Conservation (phyloP, 108 stramenopile species). For the Mediolabrus comicus region DNA sequence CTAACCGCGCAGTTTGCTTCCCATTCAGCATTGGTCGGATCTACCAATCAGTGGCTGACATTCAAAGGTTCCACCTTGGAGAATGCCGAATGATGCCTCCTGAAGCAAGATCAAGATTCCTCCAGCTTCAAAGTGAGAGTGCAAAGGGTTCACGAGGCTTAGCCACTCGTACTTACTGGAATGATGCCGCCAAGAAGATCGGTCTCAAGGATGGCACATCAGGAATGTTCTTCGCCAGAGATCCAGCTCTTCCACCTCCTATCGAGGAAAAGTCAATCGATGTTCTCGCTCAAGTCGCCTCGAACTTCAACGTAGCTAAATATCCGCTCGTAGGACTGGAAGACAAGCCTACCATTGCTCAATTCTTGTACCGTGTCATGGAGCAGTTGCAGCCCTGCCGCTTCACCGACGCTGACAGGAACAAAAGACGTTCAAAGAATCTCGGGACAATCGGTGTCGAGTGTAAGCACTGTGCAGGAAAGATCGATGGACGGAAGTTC, state of each 20-base stretch:
- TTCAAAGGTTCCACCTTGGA: constrained; percentile 84
- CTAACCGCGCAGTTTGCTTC: constrained; percentile 88
- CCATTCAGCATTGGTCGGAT: constrained; percentile 86
- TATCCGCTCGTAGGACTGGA: constrained; percentile 71
- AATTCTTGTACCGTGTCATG: constrained; percentile 88
- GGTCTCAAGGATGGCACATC: constrained; percentile 75
- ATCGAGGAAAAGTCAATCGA: constrained; percentile 54
- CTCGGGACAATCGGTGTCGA: constrained; percentile 89
- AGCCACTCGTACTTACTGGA: constrained; percentile 88
- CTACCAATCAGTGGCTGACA: constrained; percentile 90
- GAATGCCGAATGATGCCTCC: constrained; percentile 83
- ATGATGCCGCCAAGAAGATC: constrained; percentile 82
- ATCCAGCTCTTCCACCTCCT: constrained; percentile 61
- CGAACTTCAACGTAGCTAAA: constrained; percentile 52
- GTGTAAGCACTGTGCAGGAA: constrained; percentile 89
- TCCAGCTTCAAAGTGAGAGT: constrained; percentile 72
- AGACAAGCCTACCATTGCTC: constrained; percentile 84
- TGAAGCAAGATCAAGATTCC: constrained; percentile 63
- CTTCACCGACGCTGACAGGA: constrained; percentile 90
- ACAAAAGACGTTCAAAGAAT: constrained; percentile 86
- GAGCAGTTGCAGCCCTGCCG: constrained; percentile 86
- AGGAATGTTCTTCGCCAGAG: constrained; percentile 79
- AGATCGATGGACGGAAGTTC: constrained; percentile 87
- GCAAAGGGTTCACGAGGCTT: constrained; percentile 89
- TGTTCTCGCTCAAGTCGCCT: constrained; percentile 78